Base-by-base conservation (phyloP, 1,284 basidiomycete species). In the Wolfiporia cocos region DNA sequence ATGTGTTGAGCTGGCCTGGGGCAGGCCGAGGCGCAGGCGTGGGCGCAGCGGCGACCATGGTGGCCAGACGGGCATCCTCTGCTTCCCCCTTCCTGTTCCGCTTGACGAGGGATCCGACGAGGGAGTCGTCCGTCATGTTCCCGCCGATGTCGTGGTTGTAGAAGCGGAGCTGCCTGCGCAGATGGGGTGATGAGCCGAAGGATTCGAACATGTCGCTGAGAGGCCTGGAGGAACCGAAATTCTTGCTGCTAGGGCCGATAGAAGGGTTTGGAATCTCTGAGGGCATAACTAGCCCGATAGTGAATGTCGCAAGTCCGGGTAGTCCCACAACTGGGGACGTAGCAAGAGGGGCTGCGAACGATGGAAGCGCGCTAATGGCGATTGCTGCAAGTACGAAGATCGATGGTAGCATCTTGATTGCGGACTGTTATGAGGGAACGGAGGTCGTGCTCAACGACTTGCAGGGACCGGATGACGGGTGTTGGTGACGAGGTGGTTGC, bases 331-430 rank as follows among this genome's bases (percentile, higher is more conserved):
- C 41, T n/a, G 41, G 52, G 10, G 48, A 45, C 1, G 26, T 29
- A 0, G 36, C 39, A 6, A 54, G 37, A 20, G 58, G 58, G 15
- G 44, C 55, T 4, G 57, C 50, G 15, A 43, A 36, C 15, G 42
- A 46, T 3, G 49, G 43, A 2, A 45, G n/a, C 3, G 36, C 24
- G 9, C 31, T 31, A 32, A 20, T n/a, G 9, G 41, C 34, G 12
- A 19, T 11, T 18, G 34, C 17, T 14, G 33, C 19, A 21, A 42
- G 24, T 7, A 17, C 19, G 29, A 32, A 18, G 28, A 37, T 22
- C n/a, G 34, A 32, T 15, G 24, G 23, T 4, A 36, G 24, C 34
- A 36, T 34, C 34, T 22, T 42, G n/a, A 3, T 35, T 15, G 12
- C n/a, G 31, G 31, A 10, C 31, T 7, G 6, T 9, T 10, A 6